phyloP scores from a whole-genome alignment of 768 basidiomycete genomes.

The Jaapia argillacea region DNA sequence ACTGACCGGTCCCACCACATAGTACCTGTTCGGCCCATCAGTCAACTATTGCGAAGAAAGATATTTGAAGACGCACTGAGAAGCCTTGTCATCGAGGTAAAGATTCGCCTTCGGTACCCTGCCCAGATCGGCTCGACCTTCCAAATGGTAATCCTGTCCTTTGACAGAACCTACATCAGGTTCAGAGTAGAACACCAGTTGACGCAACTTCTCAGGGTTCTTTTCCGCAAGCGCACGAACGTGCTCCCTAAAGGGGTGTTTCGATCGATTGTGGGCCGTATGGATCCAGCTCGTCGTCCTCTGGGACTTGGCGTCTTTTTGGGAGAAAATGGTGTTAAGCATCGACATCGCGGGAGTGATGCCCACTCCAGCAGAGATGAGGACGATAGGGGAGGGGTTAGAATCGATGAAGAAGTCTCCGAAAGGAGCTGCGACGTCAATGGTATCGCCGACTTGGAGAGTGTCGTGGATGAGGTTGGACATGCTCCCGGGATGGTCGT shows the following conservation, averaged over 20 bases:
- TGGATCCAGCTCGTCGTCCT: not conserved
- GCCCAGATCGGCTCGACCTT: too few species aligned
- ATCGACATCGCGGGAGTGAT: constrained; percentile 14
- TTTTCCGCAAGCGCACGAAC: not conserved
- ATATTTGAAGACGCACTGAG: too few species aligned
- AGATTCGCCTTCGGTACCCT: too few species aligned
- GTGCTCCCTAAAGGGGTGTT: not conserved
- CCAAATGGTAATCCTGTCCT: too few species aligned
- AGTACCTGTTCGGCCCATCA: too few species aligned
- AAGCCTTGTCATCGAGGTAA: too few species aligned
- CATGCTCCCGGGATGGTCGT: constrained; percentile 14
- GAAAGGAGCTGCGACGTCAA: constrained; percentile 13
- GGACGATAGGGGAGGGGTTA: constrained; percentile 12
- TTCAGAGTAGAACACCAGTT: not conserved
- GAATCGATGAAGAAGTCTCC: constrained; percentile 18
- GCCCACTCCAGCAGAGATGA: constrained; percentile 17
- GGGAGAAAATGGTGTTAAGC: constrained; percentile 12
- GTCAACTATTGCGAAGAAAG: too few species aligned
- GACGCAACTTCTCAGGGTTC: not conserved
- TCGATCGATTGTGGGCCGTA: not conserved
- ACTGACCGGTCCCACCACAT: too few species aligned
- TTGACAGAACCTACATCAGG: too few species aligned
- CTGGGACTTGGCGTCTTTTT: not conserved
- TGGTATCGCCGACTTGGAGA: constrained; percentile 10
- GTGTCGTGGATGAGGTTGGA: constrained; percentile 16